Percentiles rank a stretch among this genome's conserved stretches.
Evolutionary conservation across 2,329 filamentous ascomycete genomes (phyloP).

Genomic region (Arthrinium puccinioides): DNA sequence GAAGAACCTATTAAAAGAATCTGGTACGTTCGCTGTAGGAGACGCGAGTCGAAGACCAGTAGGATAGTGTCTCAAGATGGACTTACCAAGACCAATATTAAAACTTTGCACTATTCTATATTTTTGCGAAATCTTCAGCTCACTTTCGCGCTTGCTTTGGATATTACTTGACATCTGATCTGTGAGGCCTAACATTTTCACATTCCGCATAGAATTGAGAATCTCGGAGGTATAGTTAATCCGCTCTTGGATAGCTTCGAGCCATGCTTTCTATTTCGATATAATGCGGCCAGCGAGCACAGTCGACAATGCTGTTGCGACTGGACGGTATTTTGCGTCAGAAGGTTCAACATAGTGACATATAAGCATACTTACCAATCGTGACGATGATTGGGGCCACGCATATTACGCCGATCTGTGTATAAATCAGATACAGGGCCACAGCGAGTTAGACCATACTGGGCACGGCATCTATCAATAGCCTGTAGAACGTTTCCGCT

Average conservation of each 20-base stretch:
- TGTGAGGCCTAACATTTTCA: slow-evolving; percentile 13
- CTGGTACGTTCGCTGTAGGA: slow-evolving; percentile 7
- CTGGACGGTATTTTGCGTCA: too few species aligned
- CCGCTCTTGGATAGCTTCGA: slow-evolving; percentile 8
- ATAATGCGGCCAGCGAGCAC: slow-evolving; percentile 2
- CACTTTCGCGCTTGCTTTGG: slow-evolving; percentile 9
- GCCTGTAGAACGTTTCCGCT: slow-evolving; percentile 3
- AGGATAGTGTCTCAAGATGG: too few species aligned
- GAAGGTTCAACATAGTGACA: too few species aligned
- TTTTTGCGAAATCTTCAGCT: slow-evolving; percentile 9
- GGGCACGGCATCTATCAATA: slow-evolving; percentile 4
- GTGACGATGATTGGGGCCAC: slow-evolving; percentile 6
- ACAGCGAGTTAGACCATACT: slow-evolving; percentile 2
- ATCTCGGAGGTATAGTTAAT: slow-evolving; percentile 10
- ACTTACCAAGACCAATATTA: slow-evolving; percentile 10
- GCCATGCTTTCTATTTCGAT: slow-evolving; percentile 8
- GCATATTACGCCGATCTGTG: slow-evolving; percentile 7
- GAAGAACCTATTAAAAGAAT: slow-evolving; percentile 12
- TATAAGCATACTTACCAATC: too few species aligned
- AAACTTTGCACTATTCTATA: slow-evolving; percentile 9
- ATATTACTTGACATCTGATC: slow-evolving; percentile 7
- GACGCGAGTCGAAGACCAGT: not conserved
- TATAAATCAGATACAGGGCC: slow-evolving; percentile 6
- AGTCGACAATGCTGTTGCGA: slow-evolving; percentile 2
- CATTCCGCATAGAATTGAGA: slow-evolving; percentile 10